These are phyloP conservation scores for Kuraishia piskuri DNA, from an alignment of 805 yeast species.

Conservation along the genomic window DNA sequence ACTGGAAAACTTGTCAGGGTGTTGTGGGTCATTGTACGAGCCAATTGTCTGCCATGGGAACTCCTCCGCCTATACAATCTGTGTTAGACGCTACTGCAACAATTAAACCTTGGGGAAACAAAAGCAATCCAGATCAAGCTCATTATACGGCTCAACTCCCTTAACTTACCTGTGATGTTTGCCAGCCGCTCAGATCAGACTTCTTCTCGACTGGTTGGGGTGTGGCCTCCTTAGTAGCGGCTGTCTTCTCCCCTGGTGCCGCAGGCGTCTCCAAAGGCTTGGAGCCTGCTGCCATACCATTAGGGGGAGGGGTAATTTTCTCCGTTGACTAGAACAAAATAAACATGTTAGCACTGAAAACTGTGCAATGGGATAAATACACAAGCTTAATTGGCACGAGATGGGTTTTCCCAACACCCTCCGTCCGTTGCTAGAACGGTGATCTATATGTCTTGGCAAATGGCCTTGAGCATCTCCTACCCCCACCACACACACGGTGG, in stretches of 20 bases:
- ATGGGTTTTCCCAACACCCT: too few relatives aligned
- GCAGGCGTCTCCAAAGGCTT: neutral
- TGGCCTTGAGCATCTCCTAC: too few relatives aligned
- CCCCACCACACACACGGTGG: neutral
- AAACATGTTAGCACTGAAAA: neutral
- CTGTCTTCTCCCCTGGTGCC: neutral
- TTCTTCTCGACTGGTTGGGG: neutral
- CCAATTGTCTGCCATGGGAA: constrained; percentile 29
- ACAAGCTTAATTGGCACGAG: too few relatives aligned
- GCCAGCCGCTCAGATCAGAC: neutral
- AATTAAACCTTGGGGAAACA: too few relatives aligned
- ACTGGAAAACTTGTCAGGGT: constrained; percentile 4
- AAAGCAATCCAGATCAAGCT: too few relatives aligned
- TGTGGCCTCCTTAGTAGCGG: neutral
- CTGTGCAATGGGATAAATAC: too few relatives aligned
- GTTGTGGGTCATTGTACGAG: constrained; percentile 18
- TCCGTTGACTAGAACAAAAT: neutral
- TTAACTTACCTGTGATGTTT: neutral
- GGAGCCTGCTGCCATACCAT: neutral
- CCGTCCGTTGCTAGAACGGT: too few relatives aligned
- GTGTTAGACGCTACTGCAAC: neutral
- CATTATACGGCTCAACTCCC: neutral
- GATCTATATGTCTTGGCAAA: too few relatives aligned
- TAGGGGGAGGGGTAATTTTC: neutral
- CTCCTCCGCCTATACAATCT: constrained; percentile 6